Conservation (phyloP, 805 yeast species). For the Lipomyces chichibuensis region DNA sequence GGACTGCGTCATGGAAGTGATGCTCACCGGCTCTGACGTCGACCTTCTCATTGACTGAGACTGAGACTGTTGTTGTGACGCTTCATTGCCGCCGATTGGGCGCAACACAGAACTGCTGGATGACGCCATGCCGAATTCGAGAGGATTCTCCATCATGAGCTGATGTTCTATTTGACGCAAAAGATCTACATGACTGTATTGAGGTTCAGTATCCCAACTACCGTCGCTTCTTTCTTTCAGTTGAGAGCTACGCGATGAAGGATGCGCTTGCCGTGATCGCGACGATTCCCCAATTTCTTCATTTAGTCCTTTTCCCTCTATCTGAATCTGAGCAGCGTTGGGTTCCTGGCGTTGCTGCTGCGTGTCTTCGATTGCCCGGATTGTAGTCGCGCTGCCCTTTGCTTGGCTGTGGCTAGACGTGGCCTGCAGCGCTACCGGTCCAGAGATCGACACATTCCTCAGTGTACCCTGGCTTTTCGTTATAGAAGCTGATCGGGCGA, state of each 20-base stretch:
- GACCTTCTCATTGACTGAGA: neutral
- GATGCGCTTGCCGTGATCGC: neutral
- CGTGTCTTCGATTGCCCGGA: neutral
- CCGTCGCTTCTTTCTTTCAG: neutral
- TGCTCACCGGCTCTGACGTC: constrained; percentile 2
- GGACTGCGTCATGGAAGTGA: neutral
- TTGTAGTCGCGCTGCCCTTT: neutral
- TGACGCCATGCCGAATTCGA: constrained; percentile 13
- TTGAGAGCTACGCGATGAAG: neutral
- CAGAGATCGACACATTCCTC: neutral
- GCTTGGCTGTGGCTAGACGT: neutral
- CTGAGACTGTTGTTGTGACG: neutral
- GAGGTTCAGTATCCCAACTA: neutral
- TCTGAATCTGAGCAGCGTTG: neutral
- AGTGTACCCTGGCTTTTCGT: constrained; percentile 1
- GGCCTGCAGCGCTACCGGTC: neutral
- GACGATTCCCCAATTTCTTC: neutral
- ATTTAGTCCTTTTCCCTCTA: neutral
- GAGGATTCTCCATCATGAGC: constrained; percentile 26
- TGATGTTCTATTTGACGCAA: constrained; percentile 29
- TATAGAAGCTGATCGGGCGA: constrained; percentile 12
- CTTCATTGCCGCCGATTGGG: neutral
- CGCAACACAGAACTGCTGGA: neutral
- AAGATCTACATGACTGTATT: constrained; percentile 23
- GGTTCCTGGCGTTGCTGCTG: neutral